phyloP scores from a whole-genome alignment of 768 basidiomycete species.

The Xanthoconium stramineum region DNA sequence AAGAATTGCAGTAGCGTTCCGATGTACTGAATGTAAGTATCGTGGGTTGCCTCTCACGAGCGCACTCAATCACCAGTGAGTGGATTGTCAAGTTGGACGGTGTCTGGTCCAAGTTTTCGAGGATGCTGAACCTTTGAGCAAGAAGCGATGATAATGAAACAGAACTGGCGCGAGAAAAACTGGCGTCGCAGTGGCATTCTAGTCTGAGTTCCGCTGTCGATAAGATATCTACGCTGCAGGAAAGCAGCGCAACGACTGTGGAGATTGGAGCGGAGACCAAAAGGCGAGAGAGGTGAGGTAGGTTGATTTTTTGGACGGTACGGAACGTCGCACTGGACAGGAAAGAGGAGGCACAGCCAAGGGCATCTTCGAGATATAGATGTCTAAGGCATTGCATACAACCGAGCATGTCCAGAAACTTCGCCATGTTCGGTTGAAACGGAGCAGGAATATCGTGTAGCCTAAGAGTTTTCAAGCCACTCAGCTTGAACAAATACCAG shows the following conservation, averaged over 20 bases:
- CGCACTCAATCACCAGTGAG: background rate
- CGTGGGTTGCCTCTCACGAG: no score
- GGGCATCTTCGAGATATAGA: slow-evolving; percentile 31
- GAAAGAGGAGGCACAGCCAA: slow-evolving; percentile 13
- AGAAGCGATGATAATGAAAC: background rate
- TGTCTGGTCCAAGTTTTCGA: background rate
- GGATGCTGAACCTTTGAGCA: no score
- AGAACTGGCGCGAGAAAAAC: background rate
- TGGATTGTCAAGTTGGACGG: background rate
- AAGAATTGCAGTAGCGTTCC: no score
- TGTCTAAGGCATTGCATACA: slow-evolving; percentile 33
- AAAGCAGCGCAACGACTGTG: slow-evolving; percentile 1
- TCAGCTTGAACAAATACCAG: background rate
- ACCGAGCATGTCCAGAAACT: slow-evolving; percentile 33
- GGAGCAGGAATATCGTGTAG: slow-evolving; percentile 24
- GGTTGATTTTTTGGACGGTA: background rate
- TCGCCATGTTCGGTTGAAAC: slow-evolving; percentile 25
- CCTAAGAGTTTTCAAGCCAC: slow-evolving; percentile 34
- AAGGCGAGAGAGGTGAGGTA: slow-evolving; percentile 8
- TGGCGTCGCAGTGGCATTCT: background rate
- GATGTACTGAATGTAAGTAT: background rate
- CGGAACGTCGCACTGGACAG: background rate
- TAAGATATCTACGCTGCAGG: slow-evolving; percentile 2
- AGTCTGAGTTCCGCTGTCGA: background rate
- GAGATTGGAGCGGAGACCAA: slow-evolving; percentile 1